phyloP scores from a whole-genome alignment of 768 basidiomycete genomes.

The Dioszegia crocea region DNA sequence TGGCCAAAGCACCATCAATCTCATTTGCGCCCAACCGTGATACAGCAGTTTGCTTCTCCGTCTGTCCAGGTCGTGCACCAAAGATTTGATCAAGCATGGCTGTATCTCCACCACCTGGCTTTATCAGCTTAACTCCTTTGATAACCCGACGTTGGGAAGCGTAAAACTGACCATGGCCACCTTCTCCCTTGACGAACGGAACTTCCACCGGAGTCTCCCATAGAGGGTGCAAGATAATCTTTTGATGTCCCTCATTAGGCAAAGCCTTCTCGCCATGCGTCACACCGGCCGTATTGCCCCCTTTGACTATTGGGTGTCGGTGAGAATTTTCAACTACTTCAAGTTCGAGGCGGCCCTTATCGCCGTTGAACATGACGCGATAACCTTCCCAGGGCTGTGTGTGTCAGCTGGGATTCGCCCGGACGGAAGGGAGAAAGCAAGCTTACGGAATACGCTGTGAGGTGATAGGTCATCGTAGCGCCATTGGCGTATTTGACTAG shows the following conservation, averaged over 20 bases:
- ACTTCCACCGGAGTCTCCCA: conserved; percentile 54
- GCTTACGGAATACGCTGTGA: conserved; percentile 50
- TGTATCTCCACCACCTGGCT: conserved; percentile 53
- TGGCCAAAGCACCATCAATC: conserved; percentile 54
- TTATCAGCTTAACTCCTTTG: background rate
- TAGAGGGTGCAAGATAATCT: conserved; percentile 54
- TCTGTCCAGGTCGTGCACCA: conserved; percentile 54
- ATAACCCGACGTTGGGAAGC: background rate
- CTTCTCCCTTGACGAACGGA: conserved; percentile 53
- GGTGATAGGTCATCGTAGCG: conserved; percentile 57
- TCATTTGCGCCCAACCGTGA: conserved; percentile 56
- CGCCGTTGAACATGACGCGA: conserved; percentile 58
- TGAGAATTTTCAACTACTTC: conserved; percentile 55
- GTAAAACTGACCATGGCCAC: conserved; percentile 52
- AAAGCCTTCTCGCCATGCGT: conserved; percentile 47
- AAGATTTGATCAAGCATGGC: conserved; percentile 56
- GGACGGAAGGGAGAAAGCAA: conserved; percentile 47
- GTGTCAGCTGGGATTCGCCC: conserved; percentile 20
- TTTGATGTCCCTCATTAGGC: conserved; percentile 54
- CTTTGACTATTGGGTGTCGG: conserved; percentile 23
- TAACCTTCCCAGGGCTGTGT: conserved; percentile 51
- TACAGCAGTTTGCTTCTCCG: conserved; percentile 53
- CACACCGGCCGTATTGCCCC: conserved; percentile 33
- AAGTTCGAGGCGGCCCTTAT: conserved; percentile 56
- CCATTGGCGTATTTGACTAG: conserved; percentile 56